Evolutionary conservation across 2,329 filamentous ascomycete genomes (phyloP).

Genomic region (Alternaria longipes): DNA sequence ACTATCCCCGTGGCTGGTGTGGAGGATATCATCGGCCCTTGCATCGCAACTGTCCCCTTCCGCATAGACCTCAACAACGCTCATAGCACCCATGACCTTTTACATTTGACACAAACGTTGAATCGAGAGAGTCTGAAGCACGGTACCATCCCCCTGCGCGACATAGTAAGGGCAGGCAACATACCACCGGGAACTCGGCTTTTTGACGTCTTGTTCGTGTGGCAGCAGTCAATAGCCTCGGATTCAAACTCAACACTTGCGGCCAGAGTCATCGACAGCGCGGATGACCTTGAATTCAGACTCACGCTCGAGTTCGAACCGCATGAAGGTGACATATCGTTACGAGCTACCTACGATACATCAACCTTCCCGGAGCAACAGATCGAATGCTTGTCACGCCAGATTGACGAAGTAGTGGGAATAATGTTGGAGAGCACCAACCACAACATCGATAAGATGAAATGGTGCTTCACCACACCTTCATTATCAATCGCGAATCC

Average conservation of each 20-base stretch:
- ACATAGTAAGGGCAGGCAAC: constrained; percentile 71
- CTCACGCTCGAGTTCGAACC: constrained; percentile 82
- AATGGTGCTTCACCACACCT: constrained; percentile 30
- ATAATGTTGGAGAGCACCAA: constrained; percentile 54
- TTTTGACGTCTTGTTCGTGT: constrained; percentile 83
- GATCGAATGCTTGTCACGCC: constrained; percentile 64
- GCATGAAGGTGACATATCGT: constrained; percentile 53
- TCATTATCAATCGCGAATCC: constrained; percentile 55
- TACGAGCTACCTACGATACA: constrained; percentile 65
- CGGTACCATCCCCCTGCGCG: constrained; percentile 69
- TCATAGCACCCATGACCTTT: constrained; percentile 65
- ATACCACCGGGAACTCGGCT: constrained; percentile 65
- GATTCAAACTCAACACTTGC: constrained; percentile 37
- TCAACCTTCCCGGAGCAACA: constrained; percentile 65
- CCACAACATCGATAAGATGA: constrained; percentile 40
- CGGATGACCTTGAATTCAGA: constrained; percentile 79
- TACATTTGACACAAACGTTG: constrained; percentile 69
- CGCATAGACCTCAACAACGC: constrained; percentile 67
- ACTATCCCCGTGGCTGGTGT: constrained; percentile 75
- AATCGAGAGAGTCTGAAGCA: constrained; percentile 74
- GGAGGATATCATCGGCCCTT: constrained; percentile 80
- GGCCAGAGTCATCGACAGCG: constrained; percentile 66
- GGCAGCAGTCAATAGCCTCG: constrained; percentile 74
- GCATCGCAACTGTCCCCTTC: constrained; percentile 77
- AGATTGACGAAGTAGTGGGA: constrained; percentile 66